Conservation (phyloP, 202 grass and related monocot genomes). For the Cymbopogon flexuosus region DNA sequence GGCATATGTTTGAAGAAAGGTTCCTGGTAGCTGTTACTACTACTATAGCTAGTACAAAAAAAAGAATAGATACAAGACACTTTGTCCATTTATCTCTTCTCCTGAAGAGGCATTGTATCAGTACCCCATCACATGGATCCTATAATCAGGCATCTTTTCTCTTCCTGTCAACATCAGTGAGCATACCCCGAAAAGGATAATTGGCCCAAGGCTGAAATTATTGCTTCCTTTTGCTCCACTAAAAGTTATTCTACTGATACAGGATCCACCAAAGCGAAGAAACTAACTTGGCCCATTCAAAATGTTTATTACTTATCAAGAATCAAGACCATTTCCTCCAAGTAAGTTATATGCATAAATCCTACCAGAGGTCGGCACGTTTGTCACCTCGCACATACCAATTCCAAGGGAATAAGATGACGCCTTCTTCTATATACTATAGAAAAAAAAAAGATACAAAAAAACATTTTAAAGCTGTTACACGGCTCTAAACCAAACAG, state of each 20-base stretch:
- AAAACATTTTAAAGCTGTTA: background rate
- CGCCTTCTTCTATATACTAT: background rate
- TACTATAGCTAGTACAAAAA: conserved; percentile 18
- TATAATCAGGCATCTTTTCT: conserved; percentile 16
- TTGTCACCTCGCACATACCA: conserved; percentile 22
- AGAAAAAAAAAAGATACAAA: background rate
- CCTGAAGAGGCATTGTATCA: conserved; percentile 2
- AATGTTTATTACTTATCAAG: conserved; percentile 17
- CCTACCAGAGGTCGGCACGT: conserved; percentile 18
- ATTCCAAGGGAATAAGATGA: background rate
- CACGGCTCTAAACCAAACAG: background rate
- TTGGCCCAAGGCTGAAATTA: conserved; percentile 7
- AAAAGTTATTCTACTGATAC: conserved; percentile 34
- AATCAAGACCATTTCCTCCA: conserved; percentile 31
- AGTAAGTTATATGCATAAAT: conserved; percentile 25
- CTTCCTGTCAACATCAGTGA: conserved; percentile 36
- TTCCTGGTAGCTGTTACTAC: background rate
- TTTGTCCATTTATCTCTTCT: conserved; percentile 19
- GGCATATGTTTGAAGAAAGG: background rate
- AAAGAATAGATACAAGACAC: background rate
- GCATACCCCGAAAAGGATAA: conserved; percentile 15
- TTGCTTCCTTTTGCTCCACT: conserved; percentile 21
- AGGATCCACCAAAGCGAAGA: conserved; percentile 5
- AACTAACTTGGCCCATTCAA: conserved; percentile 25
- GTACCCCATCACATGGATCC: conserved; percentile 4